phyloP scores from a whole-genome alignment of 2,329 filamentous ascomycete species.

The Colletotrichum zoysiae region DNA sequence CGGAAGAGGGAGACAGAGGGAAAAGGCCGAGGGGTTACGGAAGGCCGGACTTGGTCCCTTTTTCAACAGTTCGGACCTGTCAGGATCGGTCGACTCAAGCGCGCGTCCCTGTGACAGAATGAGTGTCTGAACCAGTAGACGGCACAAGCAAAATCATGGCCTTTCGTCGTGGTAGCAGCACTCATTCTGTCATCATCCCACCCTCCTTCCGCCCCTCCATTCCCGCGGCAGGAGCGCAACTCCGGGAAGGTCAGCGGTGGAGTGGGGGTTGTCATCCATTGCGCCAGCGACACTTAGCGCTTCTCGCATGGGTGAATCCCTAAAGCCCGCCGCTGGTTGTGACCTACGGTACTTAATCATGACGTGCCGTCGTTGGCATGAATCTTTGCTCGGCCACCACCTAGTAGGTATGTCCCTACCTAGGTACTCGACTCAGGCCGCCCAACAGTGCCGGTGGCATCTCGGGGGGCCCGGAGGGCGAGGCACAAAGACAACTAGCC shows the following conservation, averaged over 20 bases:
- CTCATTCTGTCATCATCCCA: slow-evolving; percentile 25
- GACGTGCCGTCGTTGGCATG: slow-evolving; percentile 11
- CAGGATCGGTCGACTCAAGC: slow-evolving; percentile 2
- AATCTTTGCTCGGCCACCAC: slow-evolving; percentile 14
- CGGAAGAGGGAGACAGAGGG: neutral
- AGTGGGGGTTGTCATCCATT: slow-evolving; percentile 25
- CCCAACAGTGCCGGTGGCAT: neutral
- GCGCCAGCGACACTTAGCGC: slow-evolving; percentile 26
- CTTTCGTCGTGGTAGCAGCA: slow-evolving; percentile 10
- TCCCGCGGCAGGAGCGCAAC: slow-evolving; percentile 28
- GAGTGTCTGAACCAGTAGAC: slow-evolving; percentile 33
- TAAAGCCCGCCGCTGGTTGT: slow-evolving; percentile 1
- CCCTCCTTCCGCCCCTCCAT: slow-evolving; percentile 28
- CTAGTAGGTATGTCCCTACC: no score
- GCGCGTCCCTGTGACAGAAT: slow-evolving; percentile 21
- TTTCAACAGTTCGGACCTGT: slow-evolving; percentile 9
- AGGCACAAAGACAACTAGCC: slow-evolving; percentile 29
- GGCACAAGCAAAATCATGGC: slow-evolving; percentile 12
- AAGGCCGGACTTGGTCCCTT: slow-evolving; percentile 10
- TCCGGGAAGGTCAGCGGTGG: slow-evolving; percentile 29
- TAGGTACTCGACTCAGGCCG: slow-evolving; percentile 14
- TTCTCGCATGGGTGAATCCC: neutral
- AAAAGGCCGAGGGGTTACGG: neutral
- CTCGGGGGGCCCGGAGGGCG: neutral
- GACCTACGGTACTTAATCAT: slow-evolving; percentile 6